A percentile compares a stretch with the other conserved stretches of the same genome.
Evolutionary conservation across 2,329 filamentous ascomycete species (phyloP).

Genomic region (Coniochaeta hoffmannii): DNA sequence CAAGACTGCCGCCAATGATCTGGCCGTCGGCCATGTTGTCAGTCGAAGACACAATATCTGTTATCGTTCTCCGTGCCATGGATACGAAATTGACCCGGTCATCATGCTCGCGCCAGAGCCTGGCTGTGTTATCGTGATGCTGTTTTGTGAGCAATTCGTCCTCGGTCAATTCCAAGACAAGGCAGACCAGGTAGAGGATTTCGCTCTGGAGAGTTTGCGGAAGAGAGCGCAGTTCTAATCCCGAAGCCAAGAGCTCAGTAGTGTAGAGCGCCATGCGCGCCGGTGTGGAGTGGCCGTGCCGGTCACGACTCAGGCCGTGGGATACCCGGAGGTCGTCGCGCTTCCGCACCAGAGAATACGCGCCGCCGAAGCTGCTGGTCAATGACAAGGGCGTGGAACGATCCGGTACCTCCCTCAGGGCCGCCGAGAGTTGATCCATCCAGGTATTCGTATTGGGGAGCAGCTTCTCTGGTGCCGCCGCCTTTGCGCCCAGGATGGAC

Average conservation of each 20-base stretch:
- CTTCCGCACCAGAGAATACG: slow-evolving; percentile 56
- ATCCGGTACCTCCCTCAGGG: slow-evolving; percentile 46
- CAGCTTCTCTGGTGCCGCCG: slow-evolving; percentile 34
- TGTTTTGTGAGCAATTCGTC: slow-evolving; percentile 45
- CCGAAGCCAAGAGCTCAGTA: slow-evolving; percentile 43
- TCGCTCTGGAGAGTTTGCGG: slow-evolving; percentile 38
- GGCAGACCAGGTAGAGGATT: slow-evolving; percentile 40
- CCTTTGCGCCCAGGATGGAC: slow-evolving; percentile 27
- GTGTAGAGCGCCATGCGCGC: slow-evolving; percentile 71
- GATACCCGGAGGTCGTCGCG: slow-evolving; percentile 13
- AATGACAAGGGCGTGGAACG: slow-evolving; percentile 66
- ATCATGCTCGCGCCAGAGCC: slow-evolving; percentile 33
- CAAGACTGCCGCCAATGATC: slow-evolving; percentile 23
- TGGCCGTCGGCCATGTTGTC: slow-evolving; percentile 29
- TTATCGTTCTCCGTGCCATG: slow-evolving; percentile 30
- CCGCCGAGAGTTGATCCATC: slow-evolving; percentile 50
- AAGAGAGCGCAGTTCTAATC: slow-evolving; percentile 29
- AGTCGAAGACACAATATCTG: slow-evolving; percentile 22
- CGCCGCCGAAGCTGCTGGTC: slow-evolving; percentile 64
- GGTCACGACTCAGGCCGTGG: slow-evolving; percentile 43
- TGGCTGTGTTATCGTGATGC: slow-evolving; percentile 30
- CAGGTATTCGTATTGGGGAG: slow-evolving; percentile 60
- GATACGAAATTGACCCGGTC: slow-evolving; percentile 34
- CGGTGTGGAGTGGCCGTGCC: slow-evolving; percentile 62
- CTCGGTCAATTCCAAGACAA: slow-evolving; percentile 42